Evolutionary conservation across 345 rosid genomes (phyloP), one percentile per base, ranked within the genome.

Genomic region (Eucalyptus shirleyi): DNA sequence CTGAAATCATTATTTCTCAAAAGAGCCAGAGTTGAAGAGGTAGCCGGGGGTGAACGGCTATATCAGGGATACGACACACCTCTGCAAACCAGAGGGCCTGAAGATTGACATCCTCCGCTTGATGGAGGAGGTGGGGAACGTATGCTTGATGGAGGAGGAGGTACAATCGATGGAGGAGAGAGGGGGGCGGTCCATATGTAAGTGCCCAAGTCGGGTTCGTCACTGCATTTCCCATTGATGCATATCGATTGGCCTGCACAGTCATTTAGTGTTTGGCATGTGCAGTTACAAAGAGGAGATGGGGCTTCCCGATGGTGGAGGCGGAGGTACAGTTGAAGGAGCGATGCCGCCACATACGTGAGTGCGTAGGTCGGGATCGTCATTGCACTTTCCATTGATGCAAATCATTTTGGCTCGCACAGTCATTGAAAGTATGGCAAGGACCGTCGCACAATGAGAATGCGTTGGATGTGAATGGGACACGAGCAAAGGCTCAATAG

Each of bases 341-440:
- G 86, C 1, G 2, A 82, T 3, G 30, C 53, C 8, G 11, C 16
- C 16, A 90, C 95, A 94, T 18, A 50, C 86, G 24, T 86, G 86
- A 32, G 93, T 89, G 3, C 92, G 93, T 3, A 89, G 85, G 9
- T 91, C 77, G 2, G 92, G 94, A 83, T 93, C 88, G n/a, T 94
- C 92, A 23, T 50, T 47, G 89, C 94, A 92, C 81, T 87, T 88
- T 26, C 93, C 91, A 21, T 89, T 21, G 87, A 90, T 89, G 92
- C 95, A 92, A 50, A 90, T 92, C 50, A 91, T 93, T 93, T 88
- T 91, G 92, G 50, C 94, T 89, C 1, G n/a, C 24, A 86, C 94
- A 92, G 87, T 94, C 91, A 24, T 93, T 44, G 17, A 62, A 3
- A 1, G 88, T 87, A 15, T 21, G 56, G 30, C 96, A 91, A 3